phyloP scores from a whole-genome alignment of 148 eudicot species.

The Dianthus caryophyllus region DNA sequence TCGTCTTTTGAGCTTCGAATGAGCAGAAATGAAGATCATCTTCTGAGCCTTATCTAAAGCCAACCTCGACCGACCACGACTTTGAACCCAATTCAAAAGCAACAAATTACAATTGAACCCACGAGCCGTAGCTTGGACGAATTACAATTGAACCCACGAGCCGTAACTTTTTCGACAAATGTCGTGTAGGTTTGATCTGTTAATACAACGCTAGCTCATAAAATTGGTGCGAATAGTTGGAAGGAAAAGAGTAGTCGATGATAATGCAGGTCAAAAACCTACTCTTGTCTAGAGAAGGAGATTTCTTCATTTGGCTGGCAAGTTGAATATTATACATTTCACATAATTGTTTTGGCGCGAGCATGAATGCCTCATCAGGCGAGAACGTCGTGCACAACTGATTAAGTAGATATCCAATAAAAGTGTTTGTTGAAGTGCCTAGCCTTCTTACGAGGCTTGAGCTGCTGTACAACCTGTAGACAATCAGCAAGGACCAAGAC shows the following conservation, averaged over 20 bases:
- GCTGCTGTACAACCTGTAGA: no score
- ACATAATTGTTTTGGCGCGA: constrained; percentile 51
- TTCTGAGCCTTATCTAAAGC: constrained; percentile 77
- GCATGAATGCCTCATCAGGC: constrained; percentile 80
- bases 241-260: neutral
- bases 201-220: no score
- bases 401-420: no score
- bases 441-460: no score
- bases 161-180: no score
- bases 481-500: no score
- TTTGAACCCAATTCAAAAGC: constrained; percentile 51
- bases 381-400: constrained; percentile 63
- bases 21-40: constrained; percentile 77
- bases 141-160: no score
- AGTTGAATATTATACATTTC: constrained; percentile 51
- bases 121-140: constrained; percentile 78
- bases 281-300: constrained; percentile 69
- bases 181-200: no score
- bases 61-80: constrained; percentile 45
- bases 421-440: no score
- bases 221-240: no score
- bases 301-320: constrained; percentile 42
- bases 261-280: constrained; percentile 17
- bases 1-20: constrained; percentile 68
- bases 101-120: constrained; percentile 59